phyloP scores from a whole-genome alignment of 2,329 filamentous ascomycete genomes.

The Diplodia corticola region DNA sequence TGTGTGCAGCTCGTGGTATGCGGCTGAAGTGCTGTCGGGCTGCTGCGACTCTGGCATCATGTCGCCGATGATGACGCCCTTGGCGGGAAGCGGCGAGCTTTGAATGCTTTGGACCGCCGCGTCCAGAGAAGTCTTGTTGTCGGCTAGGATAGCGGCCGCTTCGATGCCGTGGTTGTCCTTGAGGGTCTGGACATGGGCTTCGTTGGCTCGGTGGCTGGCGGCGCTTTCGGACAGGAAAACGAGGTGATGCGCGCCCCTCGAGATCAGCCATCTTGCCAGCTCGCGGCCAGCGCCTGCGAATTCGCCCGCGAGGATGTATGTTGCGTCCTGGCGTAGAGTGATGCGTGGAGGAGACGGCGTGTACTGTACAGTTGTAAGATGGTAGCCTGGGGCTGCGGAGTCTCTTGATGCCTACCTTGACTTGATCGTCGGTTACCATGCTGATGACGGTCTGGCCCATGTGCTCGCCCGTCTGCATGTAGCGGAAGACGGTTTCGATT shows the following conservation, averaged over 20 bases:
- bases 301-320: slow-evolving; percentile 19
- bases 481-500: background rate
- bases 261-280: slow-evolving; percentile 20
- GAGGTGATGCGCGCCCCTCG: slow-evolving; percentile 17
- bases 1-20: too few species aligned
- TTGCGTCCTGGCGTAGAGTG: background rate
- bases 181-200: background rate
- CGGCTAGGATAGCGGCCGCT: background rate
- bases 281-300: slow-evolving; percentile 22
- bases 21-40: too few species aligned
- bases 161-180: background rate
- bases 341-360: background rate
- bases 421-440: background rate
- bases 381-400: background rate
- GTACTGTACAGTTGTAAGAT: background rate
- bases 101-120: slow-evolving; percentile 20
- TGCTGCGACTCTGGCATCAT: slow-evolving; percentile 28
- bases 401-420: background rate
- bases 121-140: slow-evolving; percentile 10
- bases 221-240: slow-evolving; percentile 9
- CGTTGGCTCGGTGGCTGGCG: background rate
- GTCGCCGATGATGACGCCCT: slow-evolving; percentile 32
- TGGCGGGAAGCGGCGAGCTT: background rate
- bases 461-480: slow-evolving; percentile 23
- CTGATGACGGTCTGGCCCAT: slow-evolving; percentile 27